A percentile compares a stretch with the other conserved stretches of the same genome.
phyloP scores from a whole-genome alignment of 495 filamentous ascomycete species.

The Xylaria intraflava region DNA sequence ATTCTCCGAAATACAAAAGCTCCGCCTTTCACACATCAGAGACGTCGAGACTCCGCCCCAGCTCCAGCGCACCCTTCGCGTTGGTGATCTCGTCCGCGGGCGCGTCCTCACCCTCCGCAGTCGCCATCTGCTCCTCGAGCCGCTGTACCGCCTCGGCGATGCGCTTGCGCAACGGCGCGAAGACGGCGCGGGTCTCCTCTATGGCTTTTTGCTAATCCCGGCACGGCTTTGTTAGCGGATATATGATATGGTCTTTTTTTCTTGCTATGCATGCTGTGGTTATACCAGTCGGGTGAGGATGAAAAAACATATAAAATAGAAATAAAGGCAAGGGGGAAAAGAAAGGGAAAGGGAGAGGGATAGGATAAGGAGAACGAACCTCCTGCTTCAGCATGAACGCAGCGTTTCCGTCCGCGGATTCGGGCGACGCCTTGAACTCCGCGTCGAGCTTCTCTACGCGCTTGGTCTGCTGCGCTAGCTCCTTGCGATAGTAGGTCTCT shows the following conservation, averaged over 20 bases:
- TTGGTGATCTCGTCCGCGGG: slow-evolving; percentile 55
- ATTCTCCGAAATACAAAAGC: background rate
- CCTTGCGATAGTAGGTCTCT: slow-evolving; percentile 80
- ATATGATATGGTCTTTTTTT: too few relatives aligned
- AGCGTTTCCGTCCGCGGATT: slow-evolving; percentile 55
- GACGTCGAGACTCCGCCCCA: slow-evolving; percentile 33
- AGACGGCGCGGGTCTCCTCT: slow-evolving; percentile 75
- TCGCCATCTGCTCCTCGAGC: slow-evolving; percentile 53
- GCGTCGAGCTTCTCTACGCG: slow-evolving; percentile 63
- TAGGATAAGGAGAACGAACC: slow-evolving; percentile 41
- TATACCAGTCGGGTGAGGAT: background rate
- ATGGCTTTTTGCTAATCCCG: slow-evolving; percentile 59
- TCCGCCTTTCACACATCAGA: slow-evolving; percentile 20
- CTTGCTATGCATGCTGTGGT: too few relatives aligned
- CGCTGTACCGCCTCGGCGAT: slow-evolving; percentile 60
- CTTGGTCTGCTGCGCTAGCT: slow-evolving; percentile 63
- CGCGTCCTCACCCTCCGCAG: slow-evolving; percentile 51
- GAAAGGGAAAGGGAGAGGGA: background rate
- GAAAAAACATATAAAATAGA: background rate
- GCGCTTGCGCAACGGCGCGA: slow-evolving; percentile 59
- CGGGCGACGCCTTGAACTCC: slow-evolving; percentile 32
- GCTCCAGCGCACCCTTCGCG: slow-evolving; percentile 47
- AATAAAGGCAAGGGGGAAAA: slow-evolving; percentile 2
- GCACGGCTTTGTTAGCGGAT: slow-evolving; percentile 18
- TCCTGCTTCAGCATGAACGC: slow-evolving; percentile 75